These are phyloP conservation scores for Arthroderma sp. DNA, from an alignment of 2,329 filamentous ascomycete species.

Conservation along the genomic window DNA sequence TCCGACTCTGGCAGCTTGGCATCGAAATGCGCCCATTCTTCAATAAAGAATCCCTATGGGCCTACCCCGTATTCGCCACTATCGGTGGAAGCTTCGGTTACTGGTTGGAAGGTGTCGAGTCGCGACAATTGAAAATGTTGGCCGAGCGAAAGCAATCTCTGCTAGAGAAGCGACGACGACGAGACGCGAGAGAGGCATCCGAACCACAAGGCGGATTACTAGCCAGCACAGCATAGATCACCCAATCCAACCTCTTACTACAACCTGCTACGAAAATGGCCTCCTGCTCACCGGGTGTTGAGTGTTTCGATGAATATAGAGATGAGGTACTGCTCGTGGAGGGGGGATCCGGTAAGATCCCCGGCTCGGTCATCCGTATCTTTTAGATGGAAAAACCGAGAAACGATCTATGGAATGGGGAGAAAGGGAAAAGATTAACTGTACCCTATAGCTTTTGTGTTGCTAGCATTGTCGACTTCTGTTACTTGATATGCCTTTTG, in stretches of 20 bases:
- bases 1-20: slow-evolving; percentile 91
- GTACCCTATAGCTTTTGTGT: too few relatives aligned
- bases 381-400: neutral
- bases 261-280: too few relatives aligned
- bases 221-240: slow-evolving; percentile 24
- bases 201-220: slow-evolving; percentile 20
- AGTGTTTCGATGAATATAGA: too few relatives aligned
- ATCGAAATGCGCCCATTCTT: slow-evolving; percentile 97
- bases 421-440: neutral
- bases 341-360: neutral
- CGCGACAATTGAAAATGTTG: slow-evolving; percentile 64
- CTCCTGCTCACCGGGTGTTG: too few relatives aligned
- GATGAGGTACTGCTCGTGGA: too few relatives aligned
- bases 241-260: neutral
- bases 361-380: neutral
- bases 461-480: too few relatives aligned
- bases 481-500: too few relatives aligned
- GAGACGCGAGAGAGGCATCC: slow-evolving; percentile 49
- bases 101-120: slow-evolving; percentile 86
- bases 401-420: neutral
- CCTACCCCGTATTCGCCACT: slow-evolving; percentile 76
- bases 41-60: slow-evolving; percentile 71
- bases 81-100: slow-evolving; percentile 89
- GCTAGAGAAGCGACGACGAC: slow-evolving; percentile 77
- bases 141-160: slow-evolving; percentile 65